Evolutionary conservation across 331 rosid genomes (phyloP), one percentile per base, ranked within the genome.

Genomic region (Erythrophleum ivorense): DNA sequence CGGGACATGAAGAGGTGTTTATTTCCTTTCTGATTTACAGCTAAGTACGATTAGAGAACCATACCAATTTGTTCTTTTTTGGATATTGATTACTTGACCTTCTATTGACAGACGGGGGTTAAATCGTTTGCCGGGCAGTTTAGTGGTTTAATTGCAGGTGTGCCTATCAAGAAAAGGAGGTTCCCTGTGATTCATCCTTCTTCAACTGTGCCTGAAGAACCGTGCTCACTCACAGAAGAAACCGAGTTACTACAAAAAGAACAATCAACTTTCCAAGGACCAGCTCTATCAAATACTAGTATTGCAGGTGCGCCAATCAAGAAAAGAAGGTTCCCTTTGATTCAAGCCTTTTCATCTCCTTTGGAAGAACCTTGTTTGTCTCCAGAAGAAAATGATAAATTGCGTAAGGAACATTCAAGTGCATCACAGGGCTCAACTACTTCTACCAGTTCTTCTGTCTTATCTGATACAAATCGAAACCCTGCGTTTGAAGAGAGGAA

Each of bases 321-420:
- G 86, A 87, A 87, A 86, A 90, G 98, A 81, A 86, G 90, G 89
- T 91, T 91, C 70, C 97, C 90, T 0, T 53, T 78, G 18, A 71
- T 87, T 80, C 88, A 86, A 79, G 84, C 87, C 71, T 80, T 90
- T 76, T 84, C 97, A 9, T 82, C 97, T 73, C 85, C 90, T 81
- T 77, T 87, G 72, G 91, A 91, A 80, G 97, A 81, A 77, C 71
- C 72, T 40, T 18, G 78, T 78, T 59, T 77, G 4, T 70, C 54
- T 54, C 82, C 83, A 1, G 76, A 29, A 67, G 89, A 91, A 78
- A 85, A 54, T 46, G 71, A 78, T 73, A 82, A 86, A 15, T 29
- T 79, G 48, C 83, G 40, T 31, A 84, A 81, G 85, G 97, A 88
- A 53, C 91, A 79, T 43, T 87, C 89, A 16, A 87, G 77, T 80